phyloP scores from a whole-genome alignment of 768 basidiomycete species.

The Rossbeevera mucosa region DNA sequence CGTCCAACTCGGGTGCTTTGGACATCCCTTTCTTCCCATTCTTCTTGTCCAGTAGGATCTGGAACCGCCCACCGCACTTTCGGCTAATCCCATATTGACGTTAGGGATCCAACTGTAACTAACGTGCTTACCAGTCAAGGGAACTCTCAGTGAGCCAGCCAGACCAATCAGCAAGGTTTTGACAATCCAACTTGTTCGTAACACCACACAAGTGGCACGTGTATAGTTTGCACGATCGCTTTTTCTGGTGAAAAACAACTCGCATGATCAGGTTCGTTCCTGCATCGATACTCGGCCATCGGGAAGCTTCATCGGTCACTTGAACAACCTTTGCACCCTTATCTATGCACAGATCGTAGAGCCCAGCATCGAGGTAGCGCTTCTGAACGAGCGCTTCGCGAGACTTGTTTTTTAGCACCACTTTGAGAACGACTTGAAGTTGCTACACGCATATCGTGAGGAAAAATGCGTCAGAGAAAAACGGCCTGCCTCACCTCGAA shows the following conservation, averaged over 20 bases:
- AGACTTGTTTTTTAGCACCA: slow-evolving; percentile 14
- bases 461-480: neutral
- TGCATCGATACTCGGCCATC: slow-evolving; percentile 22
- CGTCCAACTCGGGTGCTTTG: slow-evolving; percentile 7
- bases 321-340: slow-evolving; percentile 20
- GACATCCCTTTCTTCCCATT: slow-evolving; percentile 4
- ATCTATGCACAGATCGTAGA: slow-evolving; percentile 25
- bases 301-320: slow-evolving; percentile 17
- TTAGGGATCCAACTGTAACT: neutral
- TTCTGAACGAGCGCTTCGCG: slow-evolving; percentile 20
- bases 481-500: slow-evolving; percentile 16
- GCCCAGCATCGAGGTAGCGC: slow-evolving; percentile 21
- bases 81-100: slow-evolving; percentile 1
- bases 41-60: slow-evolving; percentile 21
- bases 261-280: slow-evolving; percentile 25
- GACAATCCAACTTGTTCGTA: slow-evolving; percentile 16
- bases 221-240: slow-evolving; percentile 10
- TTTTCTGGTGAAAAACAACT: slow-evolving; percentile 18
- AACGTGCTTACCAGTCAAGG: slow-evolving; percentile 20
- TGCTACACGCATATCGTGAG: slow-evolving; percentile 16
- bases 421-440: slow-evolving; percentile 18
- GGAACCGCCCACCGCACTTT: slow-evolving; percentile 22
- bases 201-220: slow-evolving; percentile 20
- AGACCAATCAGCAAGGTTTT: slow-evolving; percentile 7
- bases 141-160: slow-evolving; percentile 21